Base-by-base conservation (phyloP, 208 protist genomes). In the Wallacemonas rigidus region DNA sequence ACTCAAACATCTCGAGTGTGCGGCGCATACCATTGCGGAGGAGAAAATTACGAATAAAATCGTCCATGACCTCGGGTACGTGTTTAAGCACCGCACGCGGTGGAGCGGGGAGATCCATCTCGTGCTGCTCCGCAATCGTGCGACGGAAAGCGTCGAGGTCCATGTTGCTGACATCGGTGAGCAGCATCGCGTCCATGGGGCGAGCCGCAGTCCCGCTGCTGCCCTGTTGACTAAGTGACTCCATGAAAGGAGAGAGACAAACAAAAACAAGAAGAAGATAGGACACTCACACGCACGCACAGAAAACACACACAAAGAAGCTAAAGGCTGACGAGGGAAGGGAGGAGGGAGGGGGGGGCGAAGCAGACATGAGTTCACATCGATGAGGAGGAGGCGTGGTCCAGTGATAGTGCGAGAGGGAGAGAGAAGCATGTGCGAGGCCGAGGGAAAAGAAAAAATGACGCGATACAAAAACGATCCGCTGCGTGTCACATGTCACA, bases 1-100 rank as follows among this genome's bases (percentile, higher is more conserved):
- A 73, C 55, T 98, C 87, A 71, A 98, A 98, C 44, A 71, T 67
- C 26, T 95, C 86, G 70, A 98, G 78, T 17, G 91, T 97, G 15
- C 75, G 63, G 39, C 72, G 77, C 87, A 98, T 89, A 43, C 81
- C 82, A 54, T 95, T 85, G 45, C 93, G 86, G 3, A 94, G 58
- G 36, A 98, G 81, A 71, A 97, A 98, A 75, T 98, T 98, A 2
- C 93, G 83, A 54, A 98, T 81, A 74, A 95, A 98, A 80, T 98
- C 95, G 58, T 97, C 92, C 54, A 94, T 91, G 36, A 96, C 93
- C 75, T 97, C 93, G n/a, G 95, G 95, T 44, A 95, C 76, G 41
- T 88, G 91, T 68, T 92, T 86, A 12, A 98, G 77, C 56, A 90
- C 72, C n/a, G 91, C 82, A 47, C 85, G 97, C 17, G 95, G 87